Conservation (phyloP, 129 eudicot species). For the Artemisia annua region DNA sequence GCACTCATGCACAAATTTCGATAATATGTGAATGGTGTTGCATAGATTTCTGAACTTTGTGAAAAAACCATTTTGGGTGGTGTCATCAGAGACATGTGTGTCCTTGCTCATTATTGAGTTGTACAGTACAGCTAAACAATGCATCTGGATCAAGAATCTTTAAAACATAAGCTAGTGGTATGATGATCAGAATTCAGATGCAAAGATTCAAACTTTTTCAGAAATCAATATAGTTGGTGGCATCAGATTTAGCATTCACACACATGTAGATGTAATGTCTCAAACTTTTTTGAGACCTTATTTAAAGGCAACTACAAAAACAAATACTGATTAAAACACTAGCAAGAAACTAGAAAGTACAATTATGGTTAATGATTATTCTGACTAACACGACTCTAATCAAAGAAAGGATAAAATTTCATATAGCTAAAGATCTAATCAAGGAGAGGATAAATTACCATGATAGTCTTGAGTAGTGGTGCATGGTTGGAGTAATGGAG, state of each 20-base stretch:
- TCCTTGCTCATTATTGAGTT: background rate
- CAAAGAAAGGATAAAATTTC: too few species aligned
- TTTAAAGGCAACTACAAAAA: background rate
- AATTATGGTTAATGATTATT: too few species aligned
- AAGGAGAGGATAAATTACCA: slow-evolving; percentile 32
- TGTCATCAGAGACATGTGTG: background rate
- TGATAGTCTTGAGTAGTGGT: slow-evolving; percentile 66
- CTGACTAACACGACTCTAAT: too few species aligned
- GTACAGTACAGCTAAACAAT: slow-evolving; percentile 20
- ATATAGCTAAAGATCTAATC: background rate
- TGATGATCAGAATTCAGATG: slow-evolving; percentile 2
- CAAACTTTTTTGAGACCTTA: too few species aligned
- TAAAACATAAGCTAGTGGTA: slow-evolving; percentile 4
- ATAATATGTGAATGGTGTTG: too few species aligned
- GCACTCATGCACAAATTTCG: too few species aligned
- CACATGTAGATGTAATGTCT: too few species aligned
- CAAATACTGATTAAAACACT: too few species aligned
- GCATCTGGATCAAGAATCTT: slow-evolving; percentile 11
- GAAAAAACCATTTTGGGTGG: slow-evolving; percentile 2
- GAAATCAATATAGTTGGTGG: slow-evolving; percentile 9
- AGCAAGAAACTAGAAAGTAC: too few species aligned
- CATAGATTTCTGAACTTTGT: too few species aligned
- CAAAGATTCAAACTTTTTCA: slow-evolving; percentile 25
- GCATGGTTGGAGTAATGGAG: slow-evolving; percentile 56
- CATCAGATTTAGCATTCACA: background rate